Evolutionary conservation across 768 basidiomycete genomes (phyloP), one percentile per base, ranked within the genome.

Genomic region (Suillus plorans): DNA sequence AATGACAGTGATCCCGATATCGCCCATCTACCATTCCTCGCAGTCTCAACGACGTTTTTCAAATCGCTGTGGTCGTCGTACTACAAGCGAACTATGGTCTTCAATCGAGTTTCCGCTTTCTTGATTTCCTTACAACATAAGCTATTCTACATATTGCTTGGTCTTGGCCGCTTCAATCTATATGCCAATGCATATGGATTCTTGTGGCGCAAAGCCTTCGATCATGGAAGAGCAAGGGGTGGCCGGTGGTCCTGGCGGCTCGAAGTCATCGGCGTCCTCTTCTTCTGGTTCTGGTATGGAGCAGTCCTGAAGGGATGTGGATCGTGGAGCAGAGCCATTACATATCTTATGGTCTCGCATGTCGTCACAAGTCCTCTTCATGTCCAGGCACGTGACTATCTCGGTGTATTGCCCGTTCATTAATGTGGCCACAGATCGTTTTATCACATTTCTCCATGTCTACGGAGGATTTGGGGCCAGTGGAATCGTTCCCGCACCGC

Each of bases 371-470:
- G 93, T 71, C 97, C 97, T 6, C 82, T 99, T 28, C 97, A 99
- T 72, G 86, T 99, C 39, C 97, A 98, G 86, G 97, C 92, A 70
- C 64, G 82, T 78, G 52, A 61, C 25, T 53, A 59, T 67, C 37
- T 37, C 12, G 1, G n/a, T 34, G 18, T 34, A 31, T 25, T 28
- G 14, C 5, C 12, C 42, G 4, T 42, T 44, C 18, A 68, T 37
- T 9, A 2, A 42, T 22, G 50, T 34, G 10, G 14, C 37, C 31
- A 20, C 69, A 91, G 90, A 99, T 99, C 70, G 96, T 98, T 1
- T 86, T 99, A 34, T 99, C 97, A 9, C 97, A 99, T 80, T 99
- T 96, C 75, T 90, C 94, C 58, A 94, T 95, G 81, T 95, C 97
- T 14, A 96, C 95, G 2, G 90, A 82, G 10, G 97, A 98, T 73